phyloP scores from a whole-genome alignment of 768 basidiomycete genomes.

The Amanita rimosa region DNA sequence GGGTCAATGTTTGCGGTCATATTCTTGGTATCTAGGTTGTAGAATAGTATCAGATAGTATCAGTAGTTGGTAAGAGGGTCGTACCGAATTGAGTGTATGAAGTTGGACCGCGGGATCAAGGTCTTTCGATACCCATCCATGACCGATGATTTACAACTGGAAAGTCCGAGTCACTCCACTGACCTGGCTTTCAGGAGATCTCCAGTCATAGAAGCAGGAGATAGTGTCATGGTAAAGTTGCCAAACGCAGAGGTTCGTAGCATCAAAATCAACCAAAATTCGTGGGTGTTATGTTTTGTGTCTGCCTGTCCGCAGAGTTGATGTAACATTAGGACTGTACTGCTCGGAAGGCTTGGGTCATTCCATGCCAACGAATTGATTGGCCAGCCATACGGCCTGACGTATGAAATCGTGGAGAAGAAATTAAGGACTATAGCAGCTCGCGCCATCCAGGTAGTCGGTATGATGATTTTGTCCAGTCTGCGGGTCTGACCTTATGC shows the following conservation, averaged over 20 bases:
- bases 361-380: constrained; percentile 74
- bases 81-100: neutral
- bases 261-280: constrained; percentile 59
- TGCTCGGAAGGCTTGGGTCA: constrained; percentile 77
- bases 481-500: neutral
- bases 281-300: constrained; percentile 33
- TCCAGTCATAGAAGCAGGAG: constrained; percentile 45
- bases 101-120: neutral
- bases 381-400: constrained; percentile 76
- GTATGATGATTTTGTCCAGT: constrained; percentile 29
- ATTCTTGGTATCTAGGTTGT: constrained; percentile 8
- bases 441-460: constrained; percentile 65
- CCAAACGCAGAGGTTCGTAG: constrained; percentile 75
- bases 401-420: constrained; percentile 76
- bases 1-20: constrained; percentile 16
- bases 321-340: constrained; percentile 39
- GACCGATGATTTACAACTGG: neutral
- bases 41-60: neutral
- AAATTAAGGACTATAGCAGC: constrained; percentile 53
- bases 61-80: neutral
- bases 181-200: neutral
- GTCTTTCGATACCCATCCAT: neutral
- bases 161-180: neutral
- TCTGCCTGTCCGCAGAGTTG: constrained; percentile 3
- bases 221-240: constrained; percentile 69